Percentiles rank a stretch among this genome's conserved stretches.
Evolutionary conservation across 805 yeast genomes (phyloP).

Genomic region (Myxozyma sirexii): DNA sequence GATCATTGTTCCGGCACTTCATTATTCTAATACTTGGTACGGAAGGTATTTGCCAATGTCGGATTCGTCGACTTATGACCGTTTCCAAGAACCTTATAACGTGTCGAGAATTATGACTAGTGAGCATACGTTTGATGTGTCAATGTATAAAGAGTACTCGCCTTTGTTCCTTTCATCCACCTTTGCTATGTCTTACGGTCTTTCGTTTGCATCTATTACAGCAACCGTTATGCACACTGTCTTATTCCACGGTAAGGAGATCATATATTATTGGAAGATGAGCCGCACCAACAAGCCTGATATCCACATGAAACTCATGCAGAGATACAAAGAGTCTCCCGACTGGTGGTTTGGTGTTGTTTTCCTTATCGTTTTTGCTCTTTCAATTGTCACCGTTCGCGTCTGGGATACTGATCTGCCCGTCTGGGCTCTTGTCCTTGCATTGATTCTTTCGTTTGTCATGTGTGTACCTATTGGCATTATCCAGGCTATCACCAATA

Average conservation of each 20-base stretch:
- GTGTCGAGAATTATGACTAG: conserved; percentile 51
- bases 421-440: conserved; percentile 63
- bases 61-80: conserved; percentile 48
- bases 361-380: conserved; percentile 47
- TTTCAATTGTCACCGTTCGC: conserved; percentile 42
- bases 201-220: conserved; percentile 38
- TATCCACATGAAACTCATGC: conserved; percentile 54
- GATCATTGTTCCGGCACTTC: conserved; percentile 54
- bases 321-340: conserved; percentile 65
- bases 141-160: conserved; percentile 58
- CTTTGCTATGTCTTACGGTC: conserved; percentile 55
- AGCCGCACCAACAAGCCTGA: conserved; percentile 57
- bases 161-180: conserved; percentile 60
- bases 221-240: conserved; percentile 47
- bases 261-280: conserved; percentile 63
- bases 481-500: conserved; percentile 64
- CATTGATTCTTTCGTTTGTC: conserved; percentile 41
- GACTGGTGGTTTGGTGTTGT: conserved; percentile 39
- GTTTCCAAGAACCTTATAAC: conserved; percentile 45
- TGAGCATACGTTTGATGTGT: conserved; percentile 48
- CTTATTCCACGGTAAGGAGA: conserved; percentile 61
- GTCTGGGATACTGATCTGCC: conserved; percentile 56
- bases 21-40: conserved; percentile 54
- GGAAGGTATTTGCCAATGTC: conserved; percentile 49
- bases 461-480: conserved; percentile 65